These are phyloP conservation scores for Microsporum audouinii DNA, from an alignment of 2,329 filamentous ascomycete genomes.

Conservation along the genomic window DNA sequence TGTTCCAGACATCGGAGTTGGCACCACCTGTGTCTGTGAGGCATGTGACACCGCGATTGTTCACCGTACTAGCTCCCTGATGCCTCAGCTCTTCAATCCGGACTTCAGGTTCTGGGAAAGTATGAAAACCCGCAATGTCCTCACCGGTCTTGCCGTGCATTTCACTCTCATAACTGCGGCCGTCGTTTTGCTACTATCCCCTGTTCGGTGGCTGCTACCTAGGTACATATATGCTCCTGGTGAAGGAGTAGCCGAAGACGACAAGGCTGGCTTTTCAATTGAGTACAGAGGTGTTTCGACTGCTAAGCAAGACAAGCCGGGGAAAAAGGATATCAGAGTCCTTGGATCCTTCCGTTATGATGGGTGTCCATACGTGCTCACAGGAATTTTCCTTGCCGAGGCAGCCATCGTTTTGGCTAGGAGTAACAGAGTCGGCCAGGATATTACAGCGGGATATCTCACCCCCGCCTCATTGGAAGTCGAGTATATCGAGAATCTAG, in stretches of 20 bases:
- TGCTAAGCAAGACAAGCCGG: slow-evolving; percentile 25
- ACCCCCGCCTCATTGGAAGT: slow-evolving; percentile 40
- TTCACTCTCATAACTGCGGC: slow-evolving; percentile 36
- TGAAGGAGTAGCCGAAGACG: slow-evolving; percentile 38
- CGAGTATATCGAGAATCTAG: slow-evolving; percentile 35
- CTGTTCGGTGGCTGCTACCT: slow-evolving; percentile 42
- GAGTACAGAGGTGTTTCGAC: slow-evolving; percentile 38
- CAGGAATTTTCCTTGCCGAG: slow-evolving; percentile 34
- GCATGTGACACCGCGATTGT: slow-evolving; percentile 46
- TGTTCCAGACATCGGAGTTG: slow-evolving; percentile 46
- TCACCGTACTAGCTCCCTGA: slow-evolving; percentile 49
- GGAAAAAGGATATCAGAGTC: slow-evolving; percentile 26
- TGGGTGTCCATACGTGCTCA: slow-evolving; percentile 35
- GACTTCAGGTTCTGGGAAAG: slow-evolving; percentile 49
- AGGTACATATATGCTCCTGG: slow-evolving; percentile 42
- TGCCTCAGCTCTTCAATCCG: slow-evolving; percentile 46
- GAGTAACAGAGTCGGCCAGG: slow-evolving; percentile 30
- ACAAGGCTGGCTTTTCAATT: slow-evolving; percentile 26
- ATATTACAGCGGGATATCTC: slow-evolving; percentile 37
- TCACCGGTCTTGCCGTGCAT: slow-evolving; percentile 41
- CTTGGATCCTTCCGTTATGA: slow-evolving; percentile 33
- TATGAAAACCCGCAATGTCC: slow-evolving; percentile 39
- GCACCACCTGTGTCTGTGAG: slow-evolving; percentile 45
- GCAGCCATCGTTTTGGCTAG: slow-evolving; percentile 36
- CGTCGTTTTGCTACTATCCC: slow-evolving; percentile 40